These are phyloP conservation scores for Coriolopsis trogii DNA, from an alignment of 1,284 basidiomycete genomes.

Conservation along the genomic window DNA sequence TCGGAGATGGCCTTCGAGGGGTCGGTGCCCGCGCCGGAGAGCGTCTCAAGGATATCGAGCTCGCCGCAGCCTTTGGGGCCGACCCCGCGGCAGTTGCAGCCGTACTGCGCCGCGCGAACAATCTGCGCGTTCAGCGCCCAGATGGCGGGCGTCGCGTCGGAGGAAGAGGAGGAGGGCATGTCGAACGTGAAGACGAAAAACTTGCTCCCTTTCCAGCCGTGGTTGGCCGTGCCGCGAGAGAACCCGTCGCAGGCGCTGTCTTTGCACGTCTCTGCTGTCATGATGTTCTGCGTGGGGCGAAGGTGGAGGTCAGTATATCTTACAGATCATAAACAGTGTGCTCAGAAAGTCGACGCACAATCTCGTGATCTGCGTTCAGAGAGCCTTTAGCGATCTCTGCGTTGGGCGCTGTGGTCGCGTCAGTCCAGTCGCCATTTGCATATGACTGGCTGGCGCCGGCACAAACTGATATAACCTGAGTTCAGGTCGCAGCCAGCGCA, in stretches of 20 bases:
- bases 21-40: conserved; percentile 23
- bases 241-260: conserved; percentile 30
- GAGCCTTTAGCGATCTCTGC: conserved; percentile 12
- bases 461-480: conserved; percentile 14
- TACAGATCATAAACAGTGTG: not conserved
- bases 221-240: conserved; percentile 35
- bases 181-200: conserved; percentile 31
- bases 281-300: conserved; percentile 24
- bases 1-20: conserved; percentile 36
- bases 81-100: conserved; percentile 38
- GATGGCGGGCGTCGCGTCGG: conserved; percentile 29
- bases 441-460: conserved; percentile 28
- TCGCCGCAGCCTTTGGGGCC: conserved; percentile 33
- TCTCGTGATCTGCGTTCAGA: conserved; percentile 20
- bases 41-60: conserved; percentile 36
- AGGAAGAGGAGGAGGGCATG: conserved; percentile 27
- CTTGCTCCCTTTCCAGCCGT: conserved; percentile 35
- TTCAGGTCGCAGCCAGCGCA: too few relatives aligned
- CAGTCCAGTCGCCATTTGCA: conserved; percentile 25
- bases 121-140: conserved; percentile 36
- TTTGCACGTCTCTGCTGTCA: conserved; percentile 26
- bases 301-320: not conserved
- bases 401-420: conserved; percentile 19
- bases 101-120: conserved; percentile 36
- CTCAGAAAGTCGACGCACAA: conserved; percentile 6